phyloP scores from a whole-genome alignment of 2,329 filamentous ascomycete species.

The Nothophaeocryptopus gaeumannii region DNA sequence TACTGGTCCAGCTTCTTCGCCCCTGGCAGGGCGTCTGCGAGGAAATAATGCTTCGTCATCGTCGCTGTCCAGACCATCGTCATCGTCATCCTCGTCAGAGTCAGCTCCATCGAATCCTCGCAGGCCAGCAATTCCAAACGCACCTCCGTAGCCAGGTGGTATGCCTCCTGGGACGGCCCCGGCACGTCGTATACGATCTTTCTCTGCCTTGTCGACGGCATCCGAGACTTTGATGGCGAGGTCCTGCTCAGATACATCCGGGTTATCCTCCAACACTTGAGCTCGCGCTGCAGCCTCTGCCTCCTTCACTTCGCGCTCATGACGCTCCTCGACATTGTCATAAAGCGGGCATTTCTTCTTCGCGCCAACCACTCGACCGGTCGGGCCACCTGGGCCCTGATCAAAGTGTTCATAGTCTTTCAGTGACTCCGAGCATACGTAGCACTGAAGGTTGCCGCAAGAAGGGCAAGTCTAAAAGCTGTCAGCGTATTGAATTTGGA shows the following conservation, averaged over 20 bases:
- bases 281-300: constrained; percentile 60
- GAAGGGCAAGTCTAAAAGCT: constrained; percentile 53
- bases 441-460: constrained; percentile 58
- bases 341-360: constrained; percentile 61
- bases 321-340: constrained; percentile 59
- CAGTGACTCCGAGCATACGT: constrained; percentile 66
- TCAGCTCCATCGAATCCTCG: constrained; percentile 9
- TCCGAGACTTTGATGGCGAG: constrained; percentile 61
- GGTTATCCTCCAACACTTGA: constrained; percentile 58
- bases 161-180: background rate
- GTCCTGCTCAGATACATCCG: constrained; percentile 56
- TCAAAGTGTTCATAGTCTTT: constrained; percentile 70
- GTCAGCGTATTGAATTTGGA: background rate
- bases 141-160: constrained; percentile 1
- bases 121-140: too few relatives aligned
- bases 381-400: constrained; percentile 34
- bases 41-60: background rate
- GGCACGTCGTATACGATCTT: constrained; percentile 14
- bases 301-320: constrained; percentile 60
- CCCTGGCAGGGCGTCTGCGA: too few relatives aligned
- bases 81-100: constrained; percentile 16
- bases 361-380: constrained; percentile 35
- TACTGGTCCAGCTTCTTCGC: too few relatives aligned
- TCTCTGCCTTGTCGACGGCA: constrained; percentile 20
- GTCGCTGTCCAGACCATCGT: background rate